Evolutionary conservation across 2,329 filamentous ascomycete species (phyloP), one percentile per base, ranked within the genome.

Genomic region (Penicillium sclerotigenum): DNA sequence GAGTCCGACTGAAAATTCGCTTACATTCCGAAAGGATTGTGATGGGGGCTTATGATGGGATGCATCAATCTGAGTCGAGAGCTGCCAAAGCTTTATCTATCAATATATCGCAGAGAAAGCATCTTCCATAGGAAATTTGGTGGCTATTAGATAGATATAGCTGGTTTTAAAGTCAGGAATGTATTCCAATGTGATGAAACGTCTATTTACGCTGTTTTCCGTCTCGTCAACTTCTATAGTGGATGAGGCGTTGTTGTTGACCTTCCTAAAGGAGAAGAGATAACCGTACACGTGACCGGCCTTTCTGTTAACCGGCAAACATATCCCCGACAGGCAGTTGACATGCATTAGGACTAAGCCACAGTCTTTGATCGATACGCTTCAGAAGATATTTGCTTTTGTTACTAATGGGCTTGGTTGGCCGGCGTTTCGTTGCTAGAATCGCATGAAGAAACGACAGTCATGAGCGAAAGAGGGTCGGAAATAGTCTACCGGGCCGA

Each of bases 401-500:
- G 18, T n/a, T 41, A 2, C 8, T 11, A 29, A 6, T n/a, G 6
- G n/a, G 10, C 5, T 20, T 31, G 11, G 5, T 8, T 24, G 18
- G 13, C 10, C 16, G 11, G 11, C 5, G 29, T 20, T n/a, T 5
- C 26, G 26, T 3, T 14, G 11, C 13, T 41, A 16, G 4, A 37
- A 26, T 52, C 4, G 5, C 22, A 18, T 47, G 31, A 37, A 24
- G 5, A 28, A 14, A 9, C 36, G 11, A 28, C 42, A 58, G 47
- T 26, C 40, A 70, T 70, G 68, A 67, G 65, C 29, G 65, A 66
- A 54, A 61, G 64, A 54, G 61, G 56, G 40, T 65, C 66, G 48
- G 67, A 70, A 47, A 63, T 70, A 16, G 60, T 66, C 11, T 69
- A 66, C 51, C 61, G 65, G 38, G 63, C 70, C 45, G 68, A 65